Evolutionary conservation across 805 yeast genomes (phyloP), one percentile per base, ranked within the genome.

Genomic region (Candida broadrunensis): DNA sequence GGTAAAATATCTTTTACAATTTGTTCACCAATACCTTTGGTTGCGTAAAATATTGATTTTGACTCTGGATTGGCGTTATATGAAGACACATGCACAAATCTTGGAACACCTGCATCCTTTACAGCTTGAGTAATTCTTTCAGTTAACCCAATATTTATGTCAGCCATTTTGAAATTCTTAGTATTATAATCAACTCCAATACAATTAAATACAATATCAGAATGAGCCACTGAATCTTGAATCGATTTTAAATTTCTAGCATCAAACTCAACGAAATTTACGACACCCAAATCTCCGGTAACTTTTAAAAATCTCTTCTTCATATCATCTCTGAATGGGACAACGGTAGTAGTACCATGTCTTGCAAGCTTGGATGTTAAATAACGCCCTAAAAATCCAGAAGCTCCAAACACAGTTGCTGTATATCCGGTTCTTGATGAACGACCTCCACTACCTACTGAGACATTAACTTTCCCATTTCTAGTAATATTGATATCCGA

Each of bases 371-470:
- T 83, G 26, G 90, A 69, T 15, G 79, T 75, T 46, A 88, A 62
- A 49, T 83, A 77, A 36, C 88, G 77, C 35, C 96, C 96, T 44
- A 88, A 66, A 60, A 83, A 81, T 2, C 95, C 95, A 35, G 82
- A 69, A 27, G 83, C 86, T 8, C 96, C 96, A 56, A 88, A 88
- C 2, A 88, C 93, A 1, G 96, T 85, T 17, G 90, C 95, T 3
- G 90, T 85, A 65, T 81, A 85, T 2, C 96, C 96, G 7, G 91
- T 82, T 69, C 95, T 77, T 21, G 95, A 85, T 4, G 91, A 83
- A 43, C 87, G 74, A 23, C 95, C 95, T 35, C 95, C 93, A 37
- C 77, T 66, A 45, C 96, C 96, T 26, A 73, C 70, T n/a, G 85
- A 62, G 33, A 84, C 60, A 50, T 80, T 73, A 33, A 88, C 83